Evolutionary conservation across 257 asterid genomes (phyloP).

Genomic region (Salvia splendens): DNA sequence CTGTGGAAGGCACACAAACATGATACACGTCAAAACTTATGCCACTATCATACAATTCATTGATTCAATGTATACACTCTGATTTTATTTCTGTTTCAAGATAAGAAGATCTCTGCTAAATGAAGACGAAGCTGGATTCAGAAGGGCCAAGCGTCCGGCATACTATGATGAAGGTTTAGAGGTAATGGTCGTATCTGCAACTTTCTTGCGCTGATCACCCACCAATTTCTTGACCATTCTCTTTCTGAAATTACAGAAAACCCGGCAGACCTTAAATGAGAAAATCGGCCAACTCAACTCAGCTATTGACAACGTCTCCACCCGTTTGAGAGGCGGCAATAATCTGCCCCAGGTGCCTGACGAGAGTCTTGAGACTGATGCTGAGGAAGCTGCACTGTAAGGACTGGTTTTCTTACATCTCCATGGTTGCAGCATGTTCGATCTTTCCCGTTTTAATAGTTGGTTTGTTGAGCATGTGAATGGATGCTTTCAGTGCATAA

Average conservation of each 20-base stretch:
- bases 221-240: conserved; percentile 18
- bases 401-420: conserved; percentile 18
- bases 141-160: conserved; percentile 66
- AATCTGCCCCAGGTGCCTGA: conserved; percentile 54
- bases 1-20: conserved; percentile 1
- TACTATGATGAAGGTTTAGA: conserved; percentile 83
- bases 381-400: conserved; percentile 62
- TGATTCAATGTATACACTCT: neutral
- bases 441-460: conserved; percentile 20
- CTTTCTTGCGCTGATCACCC: conserved; percentile 24
- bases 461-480: conserved; percentile 24
- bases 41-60: conserved; percentile 3
- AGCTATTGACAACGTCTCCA: conserved; percentile 81
- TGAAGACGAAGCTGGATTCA: conserved; percentile 84
- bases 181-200: conserved; percentile 40
- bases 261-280: conserved; percentile 69
- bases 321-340: conserved; percentile 84
- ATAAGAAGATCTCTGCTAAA: conserved; percentile 73
- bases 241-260: conserved; percentile 55
- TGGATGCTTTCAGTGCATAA: conserved; percentile 24
- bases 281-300: conserved; percentile 79
- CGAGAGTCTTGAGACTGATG: conserved; percentile 45
- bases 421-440: conserved; percentile 21
- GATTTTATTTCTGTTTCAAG: conserved; percentile 39
- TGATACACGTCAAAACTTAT: conserved; percentile 1